These are phyloP conservation scores for Ophiostoma pallidulum DNA, from an alignment of 2,329 filamentous ascomycete genomes.

Conservation along the genomic window DNA sequence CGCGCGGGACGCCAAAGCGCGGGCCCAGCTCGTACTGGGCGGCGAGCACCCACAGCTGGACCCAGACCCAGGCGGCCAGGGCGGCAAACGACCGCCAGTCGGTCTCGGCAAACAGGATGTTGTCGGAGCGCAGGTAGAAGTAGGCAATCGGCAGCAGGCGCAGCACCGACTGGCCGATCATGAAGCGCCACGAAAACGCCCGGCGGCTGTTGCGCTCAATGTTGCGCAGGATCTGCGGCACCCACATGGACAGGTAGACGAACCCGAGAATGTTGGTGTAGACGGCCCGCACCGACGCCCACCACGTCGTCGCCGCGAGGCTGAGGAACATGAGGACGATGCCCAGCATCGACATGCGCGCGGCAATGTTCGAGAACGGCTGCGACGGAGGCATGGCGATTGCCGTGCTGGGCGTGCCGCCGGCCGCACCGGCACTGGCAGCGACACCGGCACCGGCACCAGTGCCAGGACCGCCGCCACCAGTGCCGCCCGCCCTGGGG, in stretches of 20 bases:
- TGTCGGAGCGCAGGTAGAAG: constrained; percentile 69
- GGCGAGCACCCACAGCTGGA: constrained; percentile 69
- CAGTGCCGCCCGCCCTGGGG: too few relatives aligned
- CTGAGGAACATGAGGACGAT: constrained; percentile 48
- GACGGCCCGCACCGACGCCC: constrained; percentile 40
- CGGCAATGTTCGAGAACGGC: constrained; percentile 46
- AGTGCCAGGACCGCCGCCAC: neutral
- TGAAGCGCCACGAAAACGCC: constrained; percentile 85
- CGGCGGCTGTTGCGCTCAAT: constrained; percentile 82
- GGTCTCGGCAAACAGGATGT: constrained; percentile 68
- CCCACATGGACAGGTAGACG: constrained; percentile 81
- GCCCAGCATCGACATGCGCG: constrained; percentile 47
- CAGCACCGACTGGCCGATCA: constrained; percentile 70
- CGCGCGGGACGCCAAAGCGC: constrained; percentile 69
- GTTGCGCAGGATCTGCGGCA: constrained; percentile 87
- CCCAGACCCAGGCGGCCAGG: constrained; percentile 72
- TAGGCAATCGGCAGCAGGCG: constrained; percentile 75
- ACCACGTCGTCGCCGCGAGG: constrained; percentile 53
- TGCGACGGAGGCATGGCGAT: constrained; percentile 19
- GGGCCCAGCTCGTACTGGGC: constrained; percentile 81
- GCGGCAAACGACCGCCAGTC: constrained; percentile 56
- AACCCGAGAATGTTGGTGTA: constrained; percentile 59
- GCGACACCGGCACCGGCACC: too few relatives aligned
- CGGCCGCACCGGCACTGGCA: constrained; percentile 25
- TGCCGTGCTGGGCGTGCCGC: constrained; percentile 22